Evolutionary conservation across 1,139 yeast genomes (phyloP).

Genomic region (Sugiyamaella neomexicana): DNA sequence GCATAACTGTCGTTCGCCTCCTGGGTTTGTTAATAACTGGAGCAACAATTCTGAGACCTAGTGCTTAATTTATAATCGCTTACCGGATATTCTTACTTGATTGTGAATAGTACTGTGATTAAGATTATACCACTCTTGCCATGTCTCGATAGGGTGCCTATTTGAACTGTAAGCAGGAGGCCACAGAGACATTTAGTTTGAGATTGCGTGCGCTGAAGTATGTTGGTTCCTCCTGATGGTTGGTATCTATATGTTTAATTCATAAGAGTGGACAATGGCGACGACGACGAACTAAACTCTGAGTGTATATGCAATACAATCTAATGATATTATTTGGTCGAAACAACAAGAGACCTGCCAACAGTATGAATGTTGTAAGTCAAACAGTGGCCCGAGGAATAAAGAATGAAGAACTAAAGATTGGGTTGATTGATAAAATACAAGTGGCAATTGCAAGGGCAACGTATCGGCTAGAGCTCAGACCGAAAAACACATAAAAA

Average conservation of each 20-base stretch:
- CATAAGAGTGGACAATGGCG: not conserved
- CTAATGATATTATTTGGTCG: no score
- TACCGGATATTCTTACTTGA: constrained; percentile 22
- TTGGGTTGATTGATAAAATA: no score
- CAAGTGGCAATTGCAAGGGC: no score
- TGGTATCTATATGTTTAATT: not conserved
- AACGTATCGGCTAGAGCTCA: no score
- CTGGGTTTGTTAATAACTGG: constrained; percentile 1
- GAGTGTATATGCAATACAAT: constrained; percentile 1
- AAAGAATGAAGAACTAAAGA: not conserved
- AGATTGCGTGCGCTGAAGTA: no score
- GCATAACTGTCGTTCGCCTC: constrained; percentile 31
- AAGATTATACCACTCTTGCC: constrained; percentile 39
- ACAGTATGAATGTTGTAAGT: no score
- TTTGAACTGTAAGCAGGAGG: constrained; percentile 32
- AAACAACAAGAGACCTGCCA: no score
- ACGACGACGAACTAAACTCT: not conserved
- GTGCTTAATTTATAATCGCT: not conserved
- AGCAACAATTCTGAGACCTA: no score
- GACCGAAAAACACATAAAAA: no score
- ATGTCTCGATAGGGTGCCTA: constrained; percentile 39
- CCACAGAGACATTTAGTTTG: constrained; percentile 23
- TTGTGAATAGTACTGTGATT: constrained; percentile 29
- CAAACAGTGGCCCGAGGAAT: no score
- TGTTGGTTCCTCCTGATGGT: constrained; percentile 2